Percentiles rank a stretch among this genome's conserved stretches.
Evolutionary conservation across 441 rosid genomes (phyloP).

Genomic region (Omphalea diandra): DNA sequence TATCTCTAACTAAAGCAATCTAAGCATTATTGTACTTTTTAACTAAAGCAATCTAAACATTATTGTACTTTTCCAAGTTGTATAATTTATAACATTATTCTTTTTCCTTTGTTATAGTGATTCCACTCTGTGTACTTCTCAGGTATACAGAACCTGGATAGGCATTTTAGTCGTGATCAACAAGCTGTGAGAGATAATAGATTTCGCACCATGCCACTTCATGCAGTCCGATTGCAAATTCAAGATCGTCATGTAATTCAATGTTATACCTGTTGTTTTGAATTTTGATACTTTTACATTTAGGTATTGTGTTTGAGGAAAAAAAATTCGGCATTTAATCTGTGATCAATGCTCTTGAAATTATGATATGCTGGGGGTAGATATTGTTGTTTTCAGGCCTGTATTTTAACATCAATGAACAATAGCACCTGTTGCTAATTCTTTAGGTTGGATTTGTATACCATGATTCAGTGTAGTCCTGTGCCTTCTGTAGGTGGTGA

Average conservation of each 20-base stretch:
- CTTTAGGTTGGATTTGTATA: background rate
- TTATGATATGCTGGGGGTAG: background rate
- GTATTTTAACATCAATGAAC: background rate
- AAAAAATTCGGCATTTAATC: background rate
- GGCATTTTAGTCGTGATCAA: constrained; percentile 24
- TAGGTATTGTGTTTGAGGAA: background rate
- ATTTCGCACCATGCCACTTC: constrained; percentile 44
- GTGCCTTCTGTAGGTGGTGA: constrained; percentile 48
- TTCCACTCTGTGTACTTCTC: constrained; percentile 7
- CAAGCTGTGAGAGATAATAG: constrained; percentile 23
- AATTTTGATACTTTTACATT: constrained; percentile 3
- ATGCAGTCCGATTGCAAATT: constrained; percentile 58
- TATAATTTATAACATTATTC: background rate
- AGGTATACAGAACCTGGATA: constrained; percentile 31
- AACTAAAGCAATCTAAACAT: too few relatives aligned
- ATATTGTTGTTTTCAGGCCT: background rate
- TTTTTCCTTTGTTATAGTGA: constrained; percentile 11
- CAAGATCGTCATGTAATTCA: constrained; percentile 63
- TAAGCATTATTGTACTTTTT: too few relatives aligned
- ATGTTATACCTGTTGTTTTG: background rate
- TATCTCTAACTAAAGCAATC: too few relatives aligned
- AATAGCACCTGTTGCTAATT: background rate
- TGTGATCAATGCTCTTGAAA: background rate
- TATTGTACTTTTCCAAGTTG: background rate
- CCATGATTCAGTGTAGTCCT: background rate